phyloP scores from a whole-genome alignment of 345 rosid species.

The Lumnitzera littorea region DNA sequence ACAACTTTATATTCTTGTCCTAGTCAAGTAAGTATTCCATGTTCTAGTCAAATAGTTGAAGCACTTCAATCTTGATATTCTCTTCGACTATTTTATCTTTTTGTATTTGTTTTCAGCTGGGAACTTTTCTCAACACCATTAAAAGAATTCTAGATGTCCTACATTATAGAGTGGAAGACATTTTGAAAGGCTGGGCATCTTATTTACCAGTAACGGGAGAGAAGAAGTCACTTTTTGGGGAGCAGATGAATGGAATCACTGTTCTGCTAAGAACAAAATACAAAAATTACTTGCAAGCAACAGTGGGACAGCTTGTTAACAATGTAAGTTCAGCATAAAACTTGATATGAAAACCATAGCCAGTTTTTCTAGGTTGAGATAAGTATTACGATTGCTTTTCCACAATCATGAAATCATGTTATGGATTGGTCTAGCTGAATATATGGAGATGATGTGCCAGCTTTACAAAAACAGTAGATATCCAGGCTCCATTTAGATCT shows the following conservation, averaged over 20 bases:
- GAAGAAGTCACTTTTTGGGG: constrained; percentile 67
- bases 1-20: constrained; percentile 65
- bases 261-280: constrained; percentile 88
- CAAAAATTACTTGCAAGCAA: constrained; percentile 91
- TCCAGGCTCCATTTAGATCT: neutral
- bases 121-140: constrained; percentile 78
- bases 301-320: constrained; percentile 75
- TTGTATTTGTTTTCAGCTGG: constrained; percentile 36
- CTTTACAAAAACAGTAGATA: neutral
- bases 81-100: neutral
- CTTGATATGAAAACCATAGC: no score
- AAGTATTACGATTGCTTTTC: neutral
- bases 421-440: no score
- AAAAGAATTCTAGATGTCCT: constrained; percentile 88
- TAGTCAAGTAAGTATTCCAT: constrained; percentile 47
- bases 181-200: constrained; percentile 87
- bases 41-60: no score
- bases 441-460: no score
- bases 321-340: constrained; percentile 43
- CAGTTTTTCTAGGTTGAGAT: no score
- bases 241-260: constrained; percentile 84
- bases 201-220: constrained; percentile 70
- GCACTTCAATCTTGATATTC: neutral
- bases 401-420: neutral
- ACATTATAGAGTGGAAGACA: constrained; percentile 69